Evolutionary conservation across 1,139 yeast genomes (phyloP), one percentile per base, ranked within the genome.

Genomic region (Entelexis paramagnoliae): DNA sequence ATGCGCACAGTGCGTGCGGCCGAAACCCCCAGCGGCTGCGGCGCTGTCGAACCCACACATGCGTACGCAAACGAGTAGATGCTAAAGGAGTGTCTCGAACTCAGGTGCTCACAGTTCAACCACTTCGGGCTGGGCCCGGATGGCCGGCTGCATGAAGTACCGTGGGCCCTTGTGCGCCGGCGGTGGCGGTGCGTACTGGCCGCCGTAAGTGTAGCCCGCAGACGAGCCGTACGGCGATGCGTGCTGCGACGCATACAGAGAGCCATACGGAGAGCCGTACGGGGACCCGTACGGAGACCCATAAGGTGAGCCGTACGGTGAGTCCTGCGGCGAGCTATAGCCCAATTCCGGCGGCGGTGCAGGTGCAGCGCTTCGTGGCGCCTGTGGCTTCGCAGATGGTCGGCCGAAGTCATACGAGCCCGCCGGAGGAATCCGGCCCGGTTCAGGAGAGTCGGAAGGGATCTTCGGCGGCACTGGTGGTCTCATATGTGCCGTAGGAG

Each of bases 381-480:
- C 16, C 14, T 39, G 26, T 8, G 42, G 32, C 17, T 22, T 9
- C 20, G 13, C 42, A n/a, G 16, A 14, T 17, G 34, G 6, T 22
- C 4, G 24, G 6, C 24, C 24, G 28, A 36, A 36, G 13, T 36
- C 28, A 16, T 24, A 39, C 8, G 42, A 14, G 7, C 42, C 42
- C 11, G 42, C 42, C 14, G 42, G 42, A 13, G 42, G 42, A 7
- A 39, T 39, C 11, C 42, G 42, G 6, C 42, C 30, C 5, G 41
- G 28, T 16, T 22, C 41, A 7, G 41, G 29, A 10, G 29, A 20
- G 17, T 13, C 13, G 11, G 42, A 9, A 1, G 42, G 42, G 4
- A 39, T 26, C 42, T 39, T 39, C 14, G 42, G 42, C 19, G 42
- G 42, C 20, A 39, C 19, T 3, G 42, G 42, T 20, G 42, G 42